Percentiles rank a stretch among this genome's conserved stretches.
These are phyloP conservation scores for Exophiala sideris DNA, from an alignment of 2,329 filamentous ascomycete genomes.

Conservation along the genomic window DNA sequence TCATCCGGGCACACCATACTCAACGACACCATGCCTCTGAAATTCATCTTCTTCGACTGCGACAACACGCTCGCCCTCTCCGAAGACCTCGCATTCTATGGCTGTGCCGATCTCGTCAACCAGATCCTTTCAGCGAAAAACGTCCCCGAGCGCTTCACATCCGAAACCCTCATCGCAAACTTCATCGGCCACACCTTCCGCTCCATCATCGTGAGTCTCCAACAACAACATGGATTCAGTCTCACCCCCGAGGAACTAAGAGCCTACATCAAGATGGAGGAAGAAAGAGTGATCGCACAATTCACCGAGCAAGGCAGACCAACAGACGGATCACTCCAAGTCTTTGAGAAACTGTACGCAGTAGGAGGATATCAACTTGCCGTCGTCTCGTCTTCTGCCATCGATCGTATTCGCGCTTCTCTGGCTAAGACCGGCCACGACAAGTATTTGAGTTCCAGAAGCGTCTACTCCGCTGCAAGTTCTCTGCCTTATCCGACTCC, in stretches of 20 bases:
- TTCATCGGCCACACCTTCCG: slow-evolving; percentile 95
- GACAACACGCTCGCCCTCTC: slow-evolving; percentile 93
- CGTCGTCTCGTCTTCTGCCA: slow-evolving; percentile 77
- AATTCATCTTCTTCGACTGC: slow-evolving; percentile 67
- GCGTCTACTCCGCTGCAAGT: slow-evolving; percentile 77
- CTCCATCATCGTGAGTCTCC: slow-evolving; percentile 77
- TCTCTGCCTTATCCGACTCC: slow-evolving; percentile 75
- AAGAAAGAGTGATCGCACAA: slow-evolving; percentile 79
- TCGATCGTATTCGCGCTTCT: slow-evolving; percentile 72
- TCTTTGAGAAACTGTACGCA: slow-evolving; percentile 63
- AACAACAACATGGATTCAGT: slow-evolving; percentile 70
- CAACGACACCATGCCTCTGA: slow-evolving; percentile 32
- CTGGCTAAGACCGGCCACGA: slow-evolving; percentile 76
- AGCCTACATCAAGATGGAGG: slow-evolving; percentile 70
- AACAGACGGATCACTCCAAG: slow-evolving; percentile 65
- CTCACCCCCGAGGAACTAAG: slow-evolving; percentile 68
- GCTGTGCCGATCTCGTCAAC: slow-evolving; percentile 85
- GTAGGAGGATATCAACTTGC: slow-evolving; percentile 67
- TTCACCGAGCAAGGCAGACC: slow-evolving; percentile 65
- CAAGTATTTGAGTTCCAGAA: slow-evolving; percentile 70
- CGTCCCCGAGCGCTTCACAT: slow-evolving; percentile 69
- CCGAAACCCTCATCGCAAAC: slow-evolving; percentile 72
- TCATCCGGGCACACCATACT: too few relatives aligned
- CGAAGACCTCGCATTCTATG: slow-evolving; percentile 86
- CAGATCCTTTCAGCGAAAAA: slow-evolving; percentile 69